Evolutionary conservation across 1,139 yeast genomes (phyloP), one percentile per base, ranked within the genome.

Genomic region (Arxiozyma slooffiae): DNA sequence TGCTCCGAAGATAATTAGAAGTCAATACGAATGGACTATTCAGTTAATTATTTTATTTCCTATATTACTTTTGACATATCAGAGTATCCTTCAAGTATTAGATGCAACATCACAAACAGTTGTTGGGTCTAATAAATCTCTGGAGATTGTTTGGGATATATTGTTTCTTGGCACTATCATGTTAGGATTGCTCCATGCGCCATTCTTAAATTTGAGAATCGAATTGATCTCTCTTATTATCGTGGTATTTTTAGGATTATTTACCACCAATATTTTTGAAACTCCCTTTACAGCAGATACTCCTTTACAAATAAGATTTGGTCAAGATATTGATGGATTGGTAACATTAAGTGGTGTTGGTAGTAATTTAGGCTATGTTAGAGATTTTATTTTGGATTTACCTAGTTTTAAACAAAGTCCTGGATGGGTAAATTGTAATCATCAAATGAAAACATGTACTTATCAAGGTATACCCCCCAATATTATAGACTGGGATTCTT

Each of bases 11-110:
- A 37, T 44, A 14, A 21, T 36, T 11, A 26, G 39, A 30, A 24
- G 51, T n/a, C 59, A 82, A 45, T 87, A 84, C 63, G 95, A 85
- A 60, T 88, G 96, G 96, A 75, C 82, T 8, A 58, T 86, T 26
- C 96, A 88, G 65, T 86, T 79, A 59, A 58, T 85, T 36, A 56
- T 82, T 4, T 66, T 82, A 37, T 86, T 82, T 7, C 95, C 96
- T 5, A 48, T 85, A 0, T 70, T 80, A 1, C 74, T 77, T 44
- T 56, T 82, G 30, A 60, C 81, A 20, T 71, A 75, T 44, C 66
- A 64, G 23, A 58, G 69, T 21, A 79, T 82, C 1, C 74, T 71
- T 53, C 70, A 85, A 52, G 61, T 80, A 1, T 63, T 86, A 44
- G 81, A 80, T 53, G 92, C 87, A 0, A 54, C 83, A 36, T 76